phyloP scores from a whole-genome alignment of 2,329 filamentous ascomycete genomes.

The Aspergillus arachidicola region DNA sequence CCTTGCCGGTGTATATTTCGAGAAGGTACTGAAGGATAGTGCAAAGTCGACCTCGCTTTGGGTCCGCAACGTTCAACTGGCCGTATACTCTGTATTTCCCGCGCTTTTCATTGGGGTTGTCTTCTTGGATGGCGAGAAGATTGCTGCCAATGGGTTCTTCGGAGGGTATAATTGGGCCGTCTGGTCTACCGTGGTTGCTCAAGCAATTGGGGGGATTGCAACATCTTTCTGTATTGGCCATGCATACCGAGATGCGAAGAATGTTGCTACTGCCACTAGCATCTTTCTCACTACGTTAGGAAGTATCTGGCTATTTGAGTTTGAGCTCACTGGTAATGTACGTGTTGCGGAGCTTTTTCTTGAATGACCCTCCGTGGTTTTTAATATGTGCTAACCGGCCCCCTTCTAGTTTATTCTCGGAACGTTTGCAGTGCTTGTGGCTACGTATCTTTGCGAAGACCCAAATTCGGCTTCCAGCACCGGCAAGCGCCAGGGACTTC shows the following conservation, averaged over 20 bases:
- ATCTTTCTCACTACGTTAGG: slow-evolving; percentile 85
- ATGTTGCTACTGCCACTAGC: slow-evolving; percentile 89
- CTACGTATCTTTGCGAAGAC: slow-evolving; percentile 82
- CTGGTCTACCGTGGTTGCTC: slow-evolving; percentile 80
- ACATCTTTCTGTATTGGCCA: slow-evolving; percentile 80
- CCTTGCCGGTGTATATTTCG: slow-evolving; percentile 68
- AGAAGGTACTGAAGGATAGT: slow-evolving; percentile 91
- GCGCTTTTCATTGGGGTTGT: slow-evolving; percentile 83
- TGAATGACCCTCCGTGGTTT: neutral
- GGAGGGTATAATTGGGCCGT: slow-evolving; percentile 92
- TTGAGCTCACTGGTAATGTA: slow-evolving; percentile 72
- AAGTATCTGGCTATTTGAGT: slow-evolving; percentile 83
- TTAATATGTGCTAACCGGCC: neutral
- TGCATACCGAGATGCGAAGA: slow-evolving; percentile 88
- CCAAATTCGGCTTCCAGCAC: slow-evolving; percentile 37
- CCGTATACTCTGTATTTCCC: slow-evolving; percentile 90
- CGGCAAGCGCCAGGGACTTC: slow-evolving; percentile 53
- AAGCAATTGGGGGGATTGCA: slow-evolving; percentile 83
- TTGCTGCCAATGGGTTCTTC: slow-evolving; percentile 86
- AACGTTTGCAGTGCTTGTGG: slow-evolving; percentile 73
- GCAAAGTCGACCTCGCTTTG: slow-evolving; percentile 75
- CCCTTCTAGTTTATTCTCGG: slow-evolving; percentile 73
- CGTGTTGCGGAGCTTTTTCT: slow-evolving; percentile 39
- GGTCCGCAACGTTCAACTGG: slow-evolving; percentile 92
- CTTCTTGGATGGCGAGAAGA: slow-evolving; percentile 82